A percentile compares a stretch with the other conserved stretches of the same genome.
phyloP scores from a whole-genome alignment of 129 eudicot species.

The Ambrosia trifida region DNA sequence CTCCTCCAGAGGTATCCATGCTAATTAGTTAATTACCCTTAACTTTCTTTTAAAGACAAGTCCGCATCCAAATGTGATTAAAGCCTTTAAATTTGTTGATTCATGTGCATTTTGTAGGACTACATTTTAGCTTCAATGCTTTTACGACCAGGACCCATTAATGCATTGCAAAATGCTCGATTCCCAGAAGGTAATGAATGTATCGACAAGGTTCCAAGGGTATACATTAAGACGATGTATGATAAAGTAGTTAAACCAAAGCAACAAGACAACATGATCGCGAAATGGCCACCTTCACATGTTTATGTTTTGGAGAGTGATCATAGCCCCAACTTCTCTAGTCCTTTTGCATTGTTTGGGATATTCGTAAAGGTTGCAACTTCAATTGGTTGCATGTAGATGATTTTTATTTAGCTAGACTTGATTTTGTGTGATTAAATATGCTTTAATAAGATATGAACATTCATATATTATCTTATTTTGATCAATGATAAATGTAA shows the following conservation, averaged over 20 bases:
- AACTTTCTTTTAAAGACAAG: not conserved
- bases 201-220: slow-evolving; percentile 37
- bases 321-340: slow-evolving; percentile 43
- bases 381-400: slow-evolving; percentile 30
- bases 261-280: slow-evolving; percentile 48
- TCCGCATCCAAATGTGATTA: not conserved
- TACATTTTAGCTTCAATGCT: slow-evolving; percentile 46
- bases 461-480: not conserved
- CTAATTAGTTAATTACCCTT: not conserved
- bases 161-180: slow-evolving; percentile 31
- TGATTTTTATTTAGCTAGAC: slow-evolving; percentile 20
- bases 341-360: slow-evolving; percentile 42
- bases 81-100: not conserved
- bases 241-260: slow-evolving; percentile 36
- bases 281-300: slow-evolving; percentile 48
- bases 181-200: slow-evolving; percentile 33
- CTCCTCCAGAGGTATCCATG: slow-evolving; percentile 34
- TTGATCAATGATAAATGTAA: not conserved
- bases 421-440: slow-evolving; percentile 12
- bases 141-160: slow-evolving; percentile 37
- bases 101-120: slow-evolving; percentile 25
- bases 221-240: slow-evolving; percentile 40
- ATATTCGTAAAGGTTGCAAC: slow-evolving; percentile 38
- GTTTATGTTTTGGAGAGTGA: slow-evolving; percentile 44
- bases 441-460: not conserved